phyloP scores from a whole-genome alignment of 768 basidiomycete genomes.

The Calocera viscosa region DNA sequence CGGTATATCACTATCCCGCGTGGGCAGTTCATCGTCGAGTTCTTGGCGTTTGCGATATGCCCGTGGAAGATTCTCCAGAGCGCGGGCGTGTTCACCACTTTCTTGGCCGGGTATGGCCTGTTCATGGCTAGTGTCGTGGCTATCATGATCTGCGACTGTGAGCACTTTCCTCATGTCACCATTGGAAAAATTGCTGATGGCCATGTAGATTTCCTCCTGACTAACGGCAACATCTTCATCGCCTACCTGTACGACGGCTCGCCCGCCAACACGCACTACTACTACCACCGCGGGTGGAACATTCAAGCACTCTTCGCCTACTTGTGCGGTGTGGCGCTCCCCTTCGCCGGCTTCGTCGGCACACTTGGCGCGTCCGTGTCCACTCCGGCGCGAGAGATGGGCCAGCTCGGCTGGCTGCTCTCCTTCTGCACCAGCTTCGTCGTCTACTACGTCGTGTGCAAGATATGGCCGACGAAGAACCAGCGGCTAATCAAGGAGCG shows the following conservation, averaged over 20 bases:
- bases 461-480: neutral
- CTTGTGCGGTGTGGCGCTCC: neutral
- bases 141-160: slow-evolving; percentile 6
- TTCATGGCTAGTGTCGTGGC: slow-evolving; percentile 5
- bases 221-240: slow-evolving; percentile 5
- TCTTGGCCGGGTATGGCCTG: slow-evolving; percentile 1
- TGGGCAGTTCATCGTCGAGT: slow-evolving; percentile 3
- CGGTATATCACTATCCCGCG: neutral
- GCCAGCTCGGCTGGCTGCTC: slow-evolving; percentile 3
- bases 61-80: slow-evolving; percentile 1
- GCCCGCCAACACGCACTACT: neutral
- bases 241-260: slow-evolving; percentile 3
- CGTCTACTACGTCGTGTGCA: neutral
- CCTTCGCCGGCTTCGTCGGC: slow-evolving; percentile 1
- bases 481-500: neutral
- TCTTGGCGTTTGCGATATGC: slow-evolving; percentile 1
- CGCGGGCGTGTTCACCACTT: neutral
- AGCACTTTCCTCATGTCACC: neutral
- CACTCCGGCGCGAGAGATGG: neutral
- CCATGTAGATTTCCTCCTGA: neutral
- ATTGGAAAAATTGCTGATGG: neutral
- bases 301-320: slow-evolving; percentile 2
- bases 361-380: neutral
- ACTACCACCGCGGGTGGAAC: slow-evolving; percentile 6
- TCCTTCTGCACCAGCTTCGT: neutral